These are phyloP conservation scores for Lippia alba DNA, from an alignment of 305 asterid genomes.

Conservation along the genomic window DNA sequence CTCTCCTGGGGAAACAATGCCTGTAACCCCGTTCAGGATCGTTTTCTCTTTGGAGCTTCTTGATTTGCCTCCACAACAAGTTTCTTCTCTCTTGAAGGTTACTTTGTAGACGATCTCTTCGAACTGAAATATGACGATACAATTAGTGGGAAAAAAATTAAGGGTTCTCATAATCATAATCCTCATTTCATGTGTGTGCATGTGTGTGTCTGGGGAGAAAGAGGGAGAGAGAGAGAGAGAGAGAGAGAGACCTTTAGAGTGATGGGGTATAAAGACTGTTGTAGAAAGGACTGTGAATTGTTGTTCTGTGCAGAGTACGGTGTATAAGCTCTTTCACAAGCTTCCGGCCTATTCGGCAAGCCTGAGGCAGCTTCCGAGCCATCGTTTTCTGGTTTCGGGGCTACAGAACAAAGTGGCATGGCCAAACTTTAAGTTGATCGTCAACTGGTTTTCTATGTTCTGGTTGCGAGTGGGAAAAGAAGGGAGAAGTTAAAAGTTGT, in stretches of 20 bases:
- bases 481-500: slow-evolving; percentile 45
- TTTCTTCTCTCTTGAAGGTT: slow-evolving; percentile 47
- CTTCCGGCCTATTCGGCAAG: slow-evolving; percentile 42
- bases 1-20: slow-evolving; percentile 93
- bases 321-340: no score
- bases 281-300: slow-evolving; percentile 63
- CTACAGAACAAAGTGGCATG: slow-evolving; percentile 78
- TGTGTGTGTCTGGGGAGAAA: slow-evolving; percentile 22
- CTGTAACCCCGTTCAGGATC: slow-evolving; percentile 90
- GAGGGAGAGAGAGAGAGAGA: slow-evolving; percentile 29
- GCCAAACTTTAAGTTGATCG: slow-evolving; percentile 33
- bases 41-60: slow-evolving; percentile 68
- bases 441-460: slow-evolving; percentile 26
- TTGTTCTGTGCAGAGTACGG: slow-evolving; percentile 41
- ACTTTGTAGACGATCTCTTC: slow-evolving; percentile 91
- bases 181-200: slow-evolving; percentile 5
- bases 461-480: slow-evolving; percentile 33
- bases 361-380: slow-evolving; percentile 47
- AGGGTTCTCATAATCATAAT: slow-evolving; percentile 14
- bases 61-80: slow-evolving; percentile 50
- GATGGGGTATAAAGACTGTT: slow-evolving; percentile 62
- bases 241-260: slow-evolving; percentile 68
- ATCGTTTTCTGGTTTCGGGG: slow-evolving; percentile 63
- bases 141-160: neutral
- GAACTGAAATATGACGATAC: slow-evolving; percentile 58